Percentiles rank a stretch among this genome's conserved stretches.
Conservation (phyloP, 495 filamentous ascomycete species). For the Xanthoparmelia taractica region DNA sequence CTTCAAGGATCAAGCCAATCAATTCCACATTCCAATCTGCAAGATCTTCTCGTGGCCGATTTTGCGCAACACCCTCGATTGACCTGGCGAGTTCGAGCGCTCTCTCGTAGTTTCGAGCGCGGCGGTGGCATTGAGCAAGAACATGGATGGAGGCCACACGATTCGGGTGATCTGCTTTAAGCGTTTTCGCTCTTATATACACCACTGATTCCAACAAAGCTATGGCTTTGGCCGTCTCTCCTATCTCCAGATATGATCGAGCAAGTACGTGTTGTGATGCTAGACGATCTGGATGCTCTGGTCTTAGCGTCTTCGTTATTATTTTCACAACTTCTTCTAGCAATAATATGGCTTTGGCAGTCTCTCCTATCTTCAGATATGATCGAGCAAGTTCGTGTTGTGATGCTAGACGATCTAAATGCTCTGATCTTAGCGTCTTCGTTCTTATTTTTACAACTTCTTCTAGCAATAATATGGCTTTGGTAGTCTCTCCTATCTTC, state of each 20-base stretch:
- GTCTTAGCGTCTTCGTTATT: not conserved
- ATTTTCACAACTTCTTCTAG: not conserved
- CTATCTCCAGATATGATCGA: not conserved
- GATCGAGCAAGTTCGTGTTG: not conserved
- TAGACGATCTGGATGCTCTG: not conserved
- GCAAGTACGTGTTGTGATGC: not conserved
- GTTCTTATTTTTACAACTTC: not conserved
- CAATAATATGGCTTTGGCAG: not conserved
- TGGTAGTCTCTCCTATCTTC: not conserved
- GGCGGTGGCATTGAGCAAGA: not conserved
- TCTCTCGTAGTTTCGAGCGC: not conserved
- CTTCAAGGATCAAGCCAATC: not conserved
- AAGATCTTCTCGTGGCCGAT: not conserved
- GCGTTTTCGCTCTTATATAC: not conserved
- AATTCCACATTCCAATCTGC: not conserved
- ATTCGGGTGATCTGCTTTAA: not conserved
- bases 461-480: not conserved
- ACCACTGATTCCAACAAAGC: not conserved
- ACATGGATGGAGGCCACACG: not conserved
- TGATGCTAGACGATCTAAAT: not conserved
- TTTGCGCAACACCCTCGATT: not conserved
- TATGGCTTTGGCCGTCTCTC: not conserved
- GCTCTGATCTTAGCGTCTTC: not conserved
- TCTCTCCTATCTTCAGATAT: not conserved
- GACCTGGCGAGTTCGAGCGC: not conserved